Evolutionary conservation across 768 basidiomycete species (phyloP), one percentile per base, ranked within the genome.

Genomic region (Suillus cothurnatus): DNA sequence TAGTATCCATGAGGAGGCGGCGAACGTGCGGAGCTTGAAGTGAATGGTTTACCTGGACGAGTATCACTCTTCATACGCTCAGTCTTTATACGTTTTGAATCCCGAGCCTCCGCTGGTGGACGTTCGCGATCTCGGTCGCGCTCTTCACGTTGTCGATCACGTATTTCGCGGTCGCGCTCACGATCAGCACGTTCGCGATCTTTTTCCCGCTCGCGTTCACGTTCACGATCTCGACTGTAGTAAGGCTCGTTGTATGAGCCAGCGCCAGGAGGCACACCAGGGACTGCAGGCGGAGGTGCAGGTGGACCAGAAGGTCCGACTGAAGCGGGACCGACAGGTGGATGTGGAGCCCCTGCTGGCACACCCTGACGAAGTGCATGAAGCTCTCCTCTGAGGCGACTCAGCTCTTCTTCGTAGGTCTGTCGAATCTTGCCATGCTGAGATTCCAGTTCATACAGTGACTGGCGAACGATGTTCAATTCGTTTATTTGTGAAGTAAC

Each of bases 391-490:
- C 94, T 85, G 15, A 94, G 83, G 38, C 89, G 84, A 6, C 80
- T 79, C 64, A 97, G 80, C 69, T 97, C 95, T 2, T 92, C 89
- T 72, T 97, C 95, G 71, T 94, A 97, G 72, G 90, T 88, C 66
- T 90, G 86, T 39, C 94, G 85, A 61, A 94, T 88, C 81, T 95
- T 94, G 67, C 84, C 85, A 70, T 99, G 95, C 67, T 92, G 90
- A 0, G 88, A 80, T 75, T 99, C 97, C 63, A 99, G 88, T 69
- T 98, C 95, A 73, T 95, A 96, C 14, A 98, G 83, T 2, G 92
- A 88, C 72, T 94, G 90, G 41, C 95, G 87, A 71, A 99, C 95
- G 73, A 90, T 88, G 69, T 91, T 92, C 62, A 98, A 82, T 74
- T 99, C 97, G 74, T 88, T 91, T 67, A 98, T 89, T 78, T 99